phyloP scores from a whole-genome alignment of 305 asterid species.

The Fraxinus albicans region DNA sequence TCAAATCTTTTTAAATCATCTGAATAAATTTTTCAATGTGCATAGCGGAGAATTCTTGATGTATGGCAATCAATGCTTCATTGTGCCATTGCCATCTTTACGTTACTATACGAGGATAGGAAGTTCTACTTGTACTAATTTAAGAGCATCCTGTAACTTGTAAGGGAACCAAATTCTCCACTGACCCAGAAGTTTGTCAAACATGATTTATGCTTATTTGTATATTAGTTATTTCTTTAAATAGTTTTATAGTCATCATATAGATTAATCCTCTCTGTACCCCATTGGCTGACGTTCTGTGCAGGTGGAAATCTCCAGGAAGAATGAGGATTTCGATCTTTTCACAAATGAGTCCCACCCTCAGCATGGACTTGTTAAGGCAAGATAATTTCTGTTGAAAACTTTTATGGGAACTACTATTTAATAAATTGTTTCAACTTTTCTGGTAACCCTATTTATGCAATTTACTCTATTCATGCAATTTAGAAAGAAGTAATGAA shows the following conservation, averaged over 20 bases:
- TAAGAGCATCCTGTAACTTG: neutral
- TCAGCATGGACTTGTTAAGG: constrained; percentile 80
- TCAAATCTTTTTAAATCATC: neutral
- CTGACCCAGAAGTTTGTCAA: neutral
- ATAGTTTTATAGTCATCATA: neutral
- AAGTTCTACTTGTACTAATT: neutral
- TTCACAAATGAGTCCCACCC: constrained; percentile 78
- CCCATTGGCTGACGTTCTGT: constrained; percentile 21
- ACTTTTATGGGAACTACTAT: constrained; percentile 15
- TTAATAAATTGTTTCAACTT: constrained; percentile 6
- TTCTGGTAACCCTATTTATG: constrained; percentile 21
- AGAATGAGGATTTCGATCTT: constrained; percentile 60
- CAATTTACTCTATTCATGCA: constrained; percentile 26
- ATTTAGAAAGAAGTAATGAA: constrained; percentile 86
- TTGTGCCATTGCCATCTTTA: neutral
- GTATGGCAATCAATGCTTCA: neutral
- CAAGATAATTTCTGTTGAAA: constrained; percentile 38
- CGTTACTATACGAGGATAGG: neutral
- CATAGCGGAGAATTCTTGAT: neutral
- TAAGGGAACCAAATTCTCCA: neutral
- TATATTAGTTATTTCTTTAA: constrained; percentile 5
- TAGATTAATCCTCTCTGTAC: constrained; percentile 22
- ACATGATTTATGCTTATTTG: constrained; percentile 16
- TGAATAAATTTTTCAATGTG: neutral
- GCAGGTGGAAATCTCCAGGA: constrained; percentile 78